phyloP scores from a whole-genome alignment of 2,329 filamentous ascomycete species.

The Cordyceps tenuipes region DNA sequence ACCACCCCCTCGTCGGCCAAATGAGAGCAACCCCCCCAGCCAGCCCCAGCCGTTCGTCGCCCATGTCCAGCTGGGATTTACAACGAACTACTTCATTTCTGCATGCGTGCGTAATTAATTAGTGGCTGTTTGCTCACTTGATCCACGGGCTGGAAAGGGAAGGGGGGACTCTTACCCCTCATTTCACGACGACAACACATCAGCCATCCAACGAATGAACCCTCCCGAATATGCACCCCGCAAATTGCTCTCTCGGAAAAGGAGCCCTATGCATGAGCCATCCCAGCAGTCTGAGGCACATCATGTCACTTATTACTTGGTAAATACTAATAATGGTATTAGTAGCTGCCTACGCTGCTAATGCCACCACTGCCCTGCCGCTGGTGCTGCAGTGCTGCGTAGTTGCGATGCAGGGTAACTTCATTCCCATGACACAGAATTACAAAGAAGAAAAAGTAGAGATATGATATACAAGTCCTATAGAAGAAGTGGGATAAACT shows the following conservation, averaged over 20 bases:
- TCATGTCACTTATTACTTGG: too few species aligned
- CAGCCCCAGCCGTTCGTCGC: neutral
- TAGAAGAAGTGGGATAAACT: neutral
- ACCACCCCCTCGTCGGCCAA: neutral
- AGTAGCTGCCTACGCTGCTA: too few species aligned
- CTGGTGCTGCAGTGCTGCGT: too few species aligned
- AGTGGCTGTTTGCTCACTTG: neutral
- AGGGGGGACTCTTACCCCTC: neutral
- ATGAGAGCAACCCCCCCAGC: too few species aligned
- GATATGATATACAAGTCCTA: neutral
- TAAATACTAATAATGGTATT: too few species aligned
- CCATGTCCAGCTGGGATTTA: neutral
- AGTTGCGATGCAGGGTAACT: too few species aligned
- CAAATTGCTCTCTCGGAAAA: neutral
- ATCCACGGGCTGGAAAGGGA: neutral
- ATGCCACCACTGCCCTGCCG: too few species aligned
- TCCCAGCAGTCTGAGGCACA: too few species aligned
- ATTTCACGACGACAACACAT: neutral
- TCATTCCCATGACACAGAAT: too few species aligned
- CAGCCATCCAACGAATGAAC: neutral
- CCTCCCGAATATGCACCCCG: too few species aligned
- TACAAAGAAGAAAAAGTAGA: neutral
- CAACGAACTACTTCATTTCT: neutral
- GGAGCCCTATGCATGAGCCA: too few species aligned
- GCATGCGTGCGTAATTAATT: too few species aligned